A percentile compares a stretch with the other conserved stretches of the same genome.
These are phyloP conservation scores for Chalciporus chontae DNA, from an alignment of 768 basidiomycete species.

Conservation along the genomic window DNA sequence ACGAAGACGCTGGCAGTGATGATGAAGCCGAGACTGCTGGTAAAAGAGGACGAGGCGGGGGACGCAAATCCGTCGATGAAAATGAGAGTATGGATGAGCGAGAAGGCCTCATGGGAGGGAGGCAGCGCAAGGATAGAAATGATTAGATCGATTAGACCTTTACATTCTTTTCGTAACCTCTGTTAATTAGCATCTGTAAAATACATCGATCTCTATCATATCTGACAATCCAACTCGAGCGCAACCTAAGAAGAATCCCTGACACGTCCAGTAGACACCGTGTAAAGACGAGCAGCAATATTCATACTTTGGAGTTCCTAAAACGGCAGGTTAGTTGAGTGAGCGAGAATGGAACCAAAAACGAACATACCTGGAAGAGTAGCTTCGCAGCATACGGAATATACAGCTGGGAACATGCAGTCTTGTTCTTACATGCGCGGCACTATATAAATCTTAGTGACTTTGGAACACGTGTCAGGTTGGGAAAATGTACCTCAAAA, in stretches of 20 bases:
- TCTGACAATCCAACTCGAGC: not conserved
- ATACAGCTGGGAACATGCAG: conserved; percentile 85
- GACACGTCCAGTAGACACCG: conserved; percentile 83
- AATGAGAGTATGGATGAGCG: conserved; percentile 53
- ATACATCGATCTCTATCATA: conserved; percentile 29
- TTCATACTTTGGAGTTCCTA: conserved; percentile 96
- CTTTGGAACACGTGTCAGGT: not conserved
- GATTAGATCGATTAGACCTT: conserved; percentile 35
- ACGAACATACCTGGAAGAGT: conserved; percentile 76
- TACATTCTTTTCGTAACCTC: conserved; percentile 7
- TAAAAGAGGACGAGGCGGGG: conserved; percentile 46
- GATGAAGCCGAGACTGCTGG: conserved; percentile 51
- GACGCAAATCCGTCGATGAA: conserved; percentile 44
- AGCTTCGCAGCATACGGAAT: conserved; percentile 97
- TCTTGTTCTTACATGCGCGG: conserved; percentile 96
- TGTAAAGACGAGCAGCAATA: conserved; percentile 84
- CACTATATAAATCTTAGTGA: conserved; percentile 45
- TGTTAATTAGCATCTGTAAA: conserved; percentile 30
- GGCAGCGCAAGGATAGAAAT: conserved; percentile 31
- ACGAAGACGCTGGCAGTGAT: conserved; percentile 67
- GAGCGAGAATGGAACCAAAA: not conserved
- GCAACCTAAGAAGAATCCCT: conserved; percentile 44
- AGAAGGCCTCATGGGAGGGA: conserved; percentile 56
- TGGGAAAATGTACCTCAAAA: conserved; percentile 61
- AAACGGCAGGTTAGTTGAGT: not conserved